These are phyloP conservation scores for Lepiota venenata DNA, from an alignment of 768 basidiomycete genomes.

Conservation along the genomic window DNA sequence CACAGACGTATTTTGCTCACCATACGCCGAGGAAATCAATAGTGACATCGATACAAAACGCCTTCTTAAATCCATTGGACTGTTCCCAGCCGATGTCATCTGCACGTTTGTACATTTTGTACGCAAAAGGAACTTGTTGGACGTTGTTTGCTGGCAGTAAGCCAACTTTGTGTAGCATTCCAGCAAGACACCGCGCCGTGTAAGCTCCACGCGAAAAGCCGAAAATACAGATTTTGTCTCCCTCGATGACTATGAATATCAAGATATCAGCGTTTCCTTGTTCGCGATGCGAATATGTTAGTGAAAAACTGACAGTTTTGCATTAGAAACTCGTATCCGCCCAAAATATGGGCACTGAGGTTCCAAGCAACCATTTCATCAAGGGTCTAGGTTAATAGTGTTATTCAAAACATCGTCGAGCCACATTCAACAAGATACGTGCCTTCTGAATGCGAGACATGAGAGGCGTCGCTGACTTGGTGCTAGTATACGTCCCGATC, in stretches of 20 bases:
- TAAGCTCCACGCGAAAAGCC: constrained; percentile 68
- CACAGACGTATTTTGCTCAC: constrained; percentile 24
- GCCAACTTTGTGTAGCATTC: constrained; percentile 52
- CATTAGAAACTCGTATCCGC: constrained; percentile 60
- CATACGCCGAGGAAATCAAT: constrained; percentile 61
- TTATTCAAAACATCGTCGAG: background rate
- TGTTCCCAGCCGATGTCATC: constrained; percentile 46
- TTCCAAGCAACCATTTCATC: constrained; percentile 51
- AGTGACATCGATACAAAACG: constrained; percentile 48
- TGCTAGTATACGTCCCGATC: constrained; percentile 47
- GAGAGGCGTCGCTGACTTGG: constrained; percentile 32
- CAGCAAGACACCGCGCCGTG: constrained; percentile 45
- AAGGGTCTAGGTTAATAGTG: constrained; percentile 28
- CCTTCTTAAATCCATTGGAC: constrained; percentile 51
- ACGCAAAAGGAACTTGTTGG: constrained; percentile 63
- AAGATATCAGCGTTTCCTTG: background rate
- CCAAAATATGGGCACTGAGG: constrained; percentile 46
- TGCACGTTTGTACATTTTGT: constrained; percentile 54
- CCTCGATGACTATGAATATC: constrained; percentile 33
- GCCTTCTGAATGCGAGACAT: constrained; percentile 37
- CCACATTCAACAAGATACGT: background rate
- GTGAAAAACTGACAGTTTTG: constrained; percentile 40
- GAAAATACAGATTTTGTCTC: constrained; percentile 62
- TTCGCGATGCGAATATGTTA: too few species aligned
- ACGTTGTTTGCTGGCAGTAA: constrained; percentile 42